Evolutionary conservation across 306 rosid genomes (phyloP), one percentile per base, ranked within the genome.

Genomic region (Boehmeria nivea): DNA sequence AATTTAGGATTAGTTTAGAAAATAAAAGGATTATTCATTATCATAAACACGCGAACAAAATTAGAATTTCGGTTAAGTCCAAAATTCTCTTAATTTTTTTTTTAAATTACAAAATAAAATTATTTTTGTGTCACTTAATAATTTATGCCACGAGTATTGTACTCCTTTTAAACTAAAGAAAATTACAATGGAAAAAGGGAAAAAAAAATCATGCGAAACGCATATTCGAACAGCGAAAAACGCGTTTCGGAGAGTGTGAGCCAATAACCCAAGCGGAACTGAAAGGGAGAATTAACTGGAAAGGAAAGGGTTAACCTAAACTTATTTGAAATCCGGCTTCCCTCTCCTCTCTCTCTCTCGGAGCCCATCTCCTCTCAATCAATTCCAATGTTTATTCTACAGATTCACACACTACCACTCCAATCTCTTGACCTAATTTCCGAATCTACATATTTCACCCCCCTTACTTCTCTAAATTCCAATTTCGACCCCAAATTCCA

Each of bases 251-350:
- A 16, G n/a, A 43, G 12, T 17, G 44, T 55, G n/a, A n/a, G n/a
- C n/a, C 67, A 16, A 37, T 44, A 6, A 34, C 45, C 49, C 21
- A 3, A 9, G 10, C 60, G 77, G 77, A 72, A 47, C 69, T 61
- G 56, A 72, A 72, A 61, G 36, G 13, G 21, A 43, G 16, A 25
- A 55, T 55, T 33, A 66, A 72, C 68, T 60, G 63, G 13, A 47
- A 61, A 27, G 22, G 12, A 23, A 12, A 34, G 13, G 51, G 50
- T 31, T 26, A 40, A 28, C 60, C 40, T 14, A 60, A 60, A 70
- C 37, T 25, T 2, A 18, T 66, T 66, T 66, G 50, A 61, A 66
- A 62, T 72, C 77, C 72, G 73, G 64, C 26, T 47, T 54, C 24
- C 51, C 63, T 47, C 63, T 18, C 9, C 8, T 21, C 46, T 63